Evolutionary conservation across 805 yeast genomes (phyloP).

Genomic region (Starmerella scarabaei): DNA sequence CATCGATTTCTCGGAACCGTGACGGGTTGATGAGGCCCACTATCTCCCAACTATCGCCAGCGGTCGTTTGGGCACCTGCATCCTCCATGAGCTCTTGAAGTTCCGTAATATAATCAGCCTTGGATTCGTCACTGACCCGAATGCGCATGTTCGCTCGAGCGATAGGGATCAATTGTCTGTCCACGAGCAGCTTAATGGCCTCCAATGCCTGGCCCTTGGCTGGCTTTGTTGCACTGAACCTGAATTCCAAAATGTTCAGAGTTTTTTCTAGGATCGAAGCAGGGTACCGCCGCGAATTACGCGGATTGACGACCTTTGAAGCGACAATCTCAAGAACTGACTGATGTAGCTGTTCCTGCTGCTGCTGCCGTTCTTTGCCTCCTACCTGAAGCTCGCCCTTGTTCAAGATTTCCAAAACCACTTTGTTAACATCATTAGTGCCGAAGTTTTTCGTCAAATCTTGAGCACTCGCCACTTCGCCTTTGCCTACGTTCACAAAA

Average conservation of each 20-base stretch:
- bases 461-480: constrained; percentile 79
- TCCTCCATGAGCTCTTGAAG: constrained; percentile 32
- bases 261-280: constrained; percentile 90
- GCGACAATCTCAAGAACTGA: constrained; percentile 74
- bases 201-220: constrained; percentile 86
- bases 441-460: constrained; percentile 66
- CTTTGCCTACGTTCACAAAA: constrained; percentile 83
- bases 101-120: constrained; percentile 32
- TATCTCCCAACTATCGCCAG: constrained; percentile 37
- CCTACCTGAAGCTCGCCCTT: constrained; percentile 93
- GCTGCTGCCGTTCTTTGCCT: constrained; percentile 79
- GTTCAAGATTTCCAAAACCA: constrained; percentile 66
- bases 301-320: constrained; percentile 85
- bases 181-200: constrained; percentile 65
- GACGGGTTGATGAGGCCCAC: constrained; percentile 77
- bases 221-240: constrained; percentile 48
- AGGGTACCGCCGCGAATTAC: constrained; percentile 79
- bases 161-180: constrained; percentile 77
- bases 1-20: constrained; percentile 57
- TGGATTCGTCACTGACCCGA: constrained; percentile 38
- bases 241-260: constrained; percentile 54
- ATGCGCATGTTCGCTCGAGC: constrained; percentile 91
- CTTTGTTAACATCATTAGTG: constrained; percentile 57
- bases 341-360: constrained; percentile 57
- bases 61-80: constrained; percentile 33